Evolutionary conservation across 129 eudicot genomes (phyloP).

Genomic region (Helichrysum umbraculigerum): DNA sequence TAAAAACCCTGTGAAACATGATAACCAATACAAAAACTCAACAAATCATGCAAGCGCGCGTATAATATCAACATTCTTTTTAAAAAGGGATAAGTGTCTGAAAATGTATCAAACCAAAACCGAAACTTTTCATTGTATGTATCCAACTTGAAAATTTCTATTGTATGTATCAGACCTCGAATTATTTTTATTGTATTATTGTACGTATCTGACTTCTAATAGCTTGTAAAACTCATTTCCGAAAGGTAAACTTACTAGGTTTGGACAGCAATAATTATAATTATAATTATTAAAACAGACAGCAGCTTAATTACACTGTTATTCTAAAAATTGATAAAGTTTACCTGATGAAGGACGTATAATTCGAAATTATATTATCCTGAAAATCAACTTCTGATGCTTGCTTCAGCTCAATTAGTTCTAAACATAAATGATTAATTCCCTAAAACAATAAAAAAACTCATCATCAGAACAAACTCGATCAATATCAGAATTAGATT

Average conservation of each 20-base stretch:
- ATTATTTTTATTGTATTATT: too few relatives aligned
- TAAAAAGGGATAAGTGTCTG: too few relatives aligned
- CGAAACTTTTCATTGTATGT: too few relatives aligned
- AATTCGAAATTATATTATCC: slow-evolving; percentile 55
- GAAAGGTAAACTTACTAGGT: neutral
- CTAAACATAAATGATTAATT: slow-evolving; percentile 66
- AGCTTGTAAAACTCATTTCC: too few relatives aligned
- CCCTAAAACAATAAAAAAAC: slow-evolving; percentile 42
- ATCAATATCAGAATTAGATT: slow-evolving; percentile 1
- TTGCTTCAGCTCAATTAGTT: slow-evolving; percentile 68
- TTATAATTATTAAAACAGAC: neutral
- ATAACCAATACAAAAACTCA: slow-evolving; percentile 8
- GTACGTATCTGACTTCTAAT: too few relatives aligned
- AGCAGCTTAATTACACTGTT: neutral
- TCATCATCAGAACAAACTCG: slow-evolving; percentile 15
- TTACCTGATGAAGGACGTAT: slow-evolving; percentile 64
- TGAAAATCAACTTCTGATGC: slow-evolving; percentile 73
- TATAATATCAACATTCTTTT: too few relatives aligned
- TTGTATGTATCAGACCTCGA: too few relatives aligned
- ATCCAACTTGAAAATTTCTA: too few relatives aligned
- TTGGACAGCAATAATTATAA: neutral
- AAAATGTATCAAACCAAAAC: too few relatives aligned
- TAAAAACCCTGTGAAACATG: slow-evolving; percentile 52
- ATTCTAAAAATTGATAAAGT: neutral
- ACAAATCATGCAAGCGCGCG: neutral